These are phyloP conservation scores for Ascochyta lentis DNA, from an alignment of 2,329 filamentous ascomycete species.

Conservation along the genomic window DNA sequence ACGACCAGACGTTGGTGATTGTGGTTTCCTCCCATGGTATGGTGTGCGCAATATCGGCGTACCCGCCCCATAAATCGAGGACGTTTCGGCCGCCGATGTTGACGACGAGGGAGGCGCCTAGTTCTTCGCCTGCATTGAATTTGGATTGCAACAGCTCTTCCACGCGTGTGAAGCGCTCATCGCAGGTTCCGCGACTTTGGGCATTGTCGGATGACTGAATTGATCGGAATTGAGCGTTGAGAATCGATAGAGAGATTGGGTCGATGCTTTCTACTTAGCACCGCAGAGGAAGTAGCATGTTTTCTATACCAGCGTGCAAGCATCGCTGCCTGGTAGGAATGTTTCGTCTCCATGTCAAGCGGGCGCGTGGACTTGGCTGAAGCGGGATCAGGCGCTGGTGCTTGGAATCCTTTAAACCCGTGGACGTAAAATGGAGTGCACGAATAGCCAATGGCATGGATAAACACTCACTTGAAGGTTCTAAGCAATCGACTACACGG, in stretches of 20 bases:
- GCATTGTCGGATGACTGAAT: conserved; percentile 6
- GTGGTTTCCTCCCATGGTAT: conserved; percentile 25
- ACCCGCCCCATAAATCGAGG: conserved; percentile 29
- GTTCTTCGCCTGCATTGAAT: conserved; percentile 20
- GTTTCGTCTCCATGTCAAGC: background rate
- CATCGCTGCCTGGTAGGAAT: conserved; percentile 2
- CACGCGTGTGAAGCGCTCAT: conserved; percentile 21
- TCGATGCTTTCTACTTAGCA: no score
- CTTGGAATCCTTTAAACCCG: no score
- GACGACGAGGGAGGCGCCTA: conserved; percentile 26
- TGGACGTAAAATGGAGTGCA: no score
- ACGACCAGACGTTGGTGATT: conserved; percentile 27
- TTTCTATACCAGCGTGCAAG: background rate
- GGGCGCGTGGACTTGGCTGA: conserved; percentile 5
- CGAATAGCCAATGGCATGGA: no score
- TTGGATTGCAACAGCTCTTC: conserved; percentile 18
- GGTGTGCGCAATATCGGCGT: conserved; percentile 16
- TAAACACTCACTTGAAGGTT: no score
- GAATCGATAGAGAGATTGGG: no score
- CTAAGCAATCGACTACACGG: no score
- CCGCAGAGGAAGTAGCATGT: no score
- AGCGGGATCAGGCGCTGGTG: background rate
- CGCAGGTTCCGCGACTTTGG: conserved; percentile 22
- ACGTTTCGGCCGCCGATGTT: conserved; percentile 27
- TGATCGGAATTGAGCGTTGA: no score